phyloP scores from a whole-genome alignment of 176 grass and related monocot species.

The Oryza meyeriana region DNA sequence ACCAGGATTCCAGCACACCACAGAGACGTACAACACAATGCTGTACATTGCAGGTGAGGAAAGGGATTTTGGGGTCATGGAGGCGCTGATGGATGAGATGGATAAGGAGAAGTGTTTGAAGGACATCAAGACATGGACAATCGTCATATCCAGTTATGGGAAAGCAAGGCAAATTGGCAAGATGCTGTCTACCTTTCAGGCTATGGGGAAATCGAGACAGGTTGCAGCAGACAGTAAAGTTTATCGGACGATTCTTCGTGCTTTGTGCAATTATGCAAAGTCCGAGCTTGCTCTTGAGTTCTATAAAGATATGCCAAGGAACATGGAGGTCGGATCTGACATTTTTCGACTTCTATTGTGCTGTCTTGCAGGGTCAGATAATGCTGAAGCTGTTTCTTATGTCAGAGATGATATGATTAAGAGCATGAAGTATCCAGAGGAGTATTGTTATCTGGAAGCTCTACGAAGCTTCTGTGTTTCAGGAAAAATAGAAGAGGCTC shows the following conservation, averaged over 20 bases:
- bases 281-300: conserved; percentile 73
- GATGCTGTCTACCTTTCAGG: conserved; percentile 55
- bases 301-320: conserved; percentile 66
- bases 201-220: conserved; percentile 55
- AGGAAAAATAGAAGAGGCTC: conserved; percentile 62
- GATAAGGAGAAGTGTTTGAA: conserved; percentile 49
- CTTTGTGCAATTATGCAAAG: conserved; percentile 55
- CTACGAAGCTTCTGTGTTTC: conserved; percentile 59
- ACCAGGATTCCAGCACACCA: conserved; percentile 47
- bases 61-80: conserved; percentile 40
- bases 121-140: conserved; percentile 77
- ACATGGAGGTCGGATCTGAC: conserved; percentile 32
- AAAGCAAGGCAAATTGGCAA: conserved; percentile 51
- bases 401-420: conserved; percentile 73
- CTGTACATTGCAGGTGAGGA: conserved; percentile 64
- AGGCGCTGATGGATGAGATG: conserved; percentile 63
- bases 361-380: conserved; percentile 51
- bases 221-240: conserved; percentile 31
- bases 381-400: conserved; percentile 42
- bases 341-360: conserved; percentile 55
- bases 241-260: conserved; percentile 51
- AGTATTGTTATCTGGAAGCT: conserved; percentile 47
- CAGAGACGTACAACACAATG: conserved; percentile 66
- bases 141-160: conserved; percentile 52
- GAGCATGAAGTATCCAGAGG: conserved; percentile 43